Base-by-base conservation (phyloP, 306 rosid genomes). In the Vicia villosa region DNA sequence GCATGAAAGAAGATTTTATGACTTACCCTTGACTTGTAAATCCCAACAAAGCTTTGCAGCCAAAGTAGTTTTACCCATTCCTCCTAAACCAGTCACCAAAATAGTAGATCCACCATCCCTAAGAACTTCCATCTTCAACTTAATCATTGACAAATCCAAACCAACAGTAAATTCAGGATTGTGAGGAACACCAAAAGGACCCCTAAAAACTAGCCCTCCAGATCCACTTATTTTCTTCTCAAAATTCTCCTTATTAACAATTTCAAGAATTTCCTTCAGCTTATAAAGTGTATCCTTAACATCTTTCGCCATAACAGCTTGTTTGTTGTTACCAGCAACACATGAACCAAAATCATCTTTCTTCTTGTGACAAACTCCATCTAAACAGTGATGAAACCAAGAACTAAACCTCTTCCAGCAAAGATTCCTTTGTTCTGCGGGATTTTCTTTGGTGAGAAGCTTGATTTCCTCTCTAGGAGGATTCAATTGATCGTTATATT, bases 51-150 rank as follows among this genome's bases (percentile, higher is more conserved):
- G 69, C 79, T 55, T 61, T 2, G 22, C 56, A 5, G 82, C 93
- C 60, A 87, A 38, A 5, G 93, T 83, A 16, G 88, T 79, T 69
- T 87, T 87, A 26, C 90, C 90, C 1, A 68, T 76, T 32, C 93
- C 93, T 0, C 82, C 84, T 2, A 79, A 63, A 47, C 82, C 93
- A 37, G 85, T 88, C 63, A 88, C 37, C 28, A 68, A 59, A 0
- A 79, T 5, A 14, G 65, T 37, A 7, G 79, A 72, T 5, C 12
- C 17, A 1, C 65, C 84, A 0, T 69, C 71, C 41, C 26, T 74
- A n/a, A 83, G 75, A 26, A 83, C 55, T 58, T 72, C 70, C 37
- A 3, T 15, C 85, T 80, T 85, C 83, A 84, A 24, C 21, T 77
- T 80, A 1, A 4, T 16, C 59, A 82, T 51, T 4, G 61, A 68